phyloP scores from a whole-genome alignment of 2,329 filamentous ascomycete genomes.

The Kalaharituber pfeilii region DNA sequence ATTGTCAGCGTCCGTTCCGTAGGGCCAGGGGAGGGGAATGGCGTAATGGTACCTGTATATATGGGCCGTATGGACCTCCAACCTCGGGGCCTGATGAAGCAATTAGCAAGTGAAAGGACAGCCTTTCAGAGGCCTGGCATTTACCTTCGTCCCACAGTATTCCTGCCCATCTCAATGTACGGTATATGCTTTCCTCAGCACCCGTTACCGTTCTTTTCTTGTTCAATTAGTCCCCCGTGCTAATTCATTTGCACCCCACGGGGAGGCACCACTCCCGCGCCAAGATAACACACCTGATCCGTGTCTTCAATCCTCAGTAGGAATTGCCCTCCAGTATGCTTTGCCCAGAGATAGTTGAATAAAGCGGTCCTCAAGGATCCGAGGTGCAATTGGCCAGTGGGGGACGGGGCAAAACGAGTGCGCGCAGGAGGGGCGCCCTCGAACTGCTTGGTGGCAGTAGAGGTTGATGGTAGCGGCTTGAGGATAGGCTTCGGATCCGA shows the following conservation, averaged over 20 bases:
- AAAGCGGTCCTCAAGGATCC: constrained; percentile 81
- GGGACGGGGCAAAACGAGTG: constrained; percentile 86
- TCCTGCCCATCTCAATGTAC: constrained; percentile 76
- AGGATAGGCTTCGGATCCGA: too few relatives aligned
- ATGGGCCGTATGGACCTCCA: constrained; percentile 68
- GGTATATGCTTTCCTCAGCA: constrained; percentile 58
- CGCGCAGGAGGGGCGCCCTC: constrained; percentile 44
- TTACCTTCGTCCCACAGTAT: constrained; percentile 82
- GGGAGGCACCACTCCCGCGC: constrained; percentile 2
- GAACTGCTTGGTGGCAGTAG: constrained; percentile 33
- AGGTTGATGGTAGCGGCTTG: too few relatives aligned
- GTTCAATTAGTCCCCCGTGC: constrained; percentile 24
- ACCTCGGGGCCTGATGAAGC: constrained; percentile 61
- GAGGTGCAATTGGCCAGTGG: constrained; percentile 82
- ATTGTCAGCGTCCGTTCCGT: constrained; percentile 10
- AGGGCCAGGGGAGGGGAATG: neutral
- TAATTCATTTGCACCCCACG: constrained; percentile 6
- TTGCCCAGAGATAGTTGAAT: constrained; percentile 89
- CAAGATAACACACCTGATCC: constrained; percentile 47
- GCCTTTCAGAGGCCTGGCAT: too few relatives aligned
- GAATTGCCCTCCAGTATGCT: constrained; percentile 75
- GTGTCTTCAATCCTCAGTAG: constrained; percentile 87
- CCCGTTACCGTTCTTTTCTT: constrained; percentile 66
- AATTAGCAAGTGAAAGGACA: too few relatives aligned
- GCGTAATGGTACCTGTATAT: constrained; percentile 47